Evolutionary conservation across 2,329 filamentous ascomycete genomes (phyloP), one percentile per base, ranked within the genome.

Genomic region (Fusarium sacchari): DNA sequence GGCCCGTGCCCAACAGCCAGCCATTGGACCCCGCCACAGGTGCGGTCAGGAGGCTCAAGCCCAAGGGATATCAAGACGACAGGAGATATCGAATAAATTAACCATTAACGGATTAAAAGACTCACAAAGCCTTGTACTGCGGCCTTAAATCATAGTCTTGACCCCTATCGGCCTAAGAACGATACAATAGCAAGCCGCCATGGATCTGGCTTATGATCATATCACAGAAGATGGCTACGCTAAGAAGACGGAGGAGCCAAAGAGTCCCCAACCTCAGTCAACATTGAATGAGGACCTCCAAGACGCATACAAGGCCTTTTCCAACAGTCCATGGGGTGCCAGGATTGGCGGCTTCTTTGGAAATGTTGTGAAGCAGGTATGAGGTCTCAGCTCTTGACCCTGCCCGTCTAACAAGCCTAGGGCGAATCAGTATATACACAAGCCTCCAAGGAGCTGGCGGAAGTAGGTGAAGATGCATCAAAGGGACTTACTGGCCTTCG

Each of bases 181-280:
- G 63, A 58, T 44, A 47, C 52, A 56, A 34, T 50, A 37, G 32
- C 52, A 58, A 56, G 55, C 50, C 70, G 60, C 73, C 74, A 98
- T 99, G 96, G 96, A 99, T 89, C 88, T 97, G 80, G 95, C 95
- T 49, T 99, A 98, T 88, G 96, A 99, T 80, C 95, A 97, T 83
- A 97, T 98, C 79, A 92, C 94, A 81, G 94, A 97, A 85, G 92
- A 96, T 81, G 89, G 90, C 58, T 88, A 94, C 71, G 86, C 89
- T 43, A 88, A 90, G 77, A 77, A 78, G 67, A 73, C 71, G 28
- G 86, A 91, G 70, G 84, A 87, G 72, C 62, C 78, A 42, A 83
- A 85, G 47, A 83, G 85, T 47, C 82, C 85, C 55, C 80, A 84
- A 60, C 78, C 82, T 57, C 83, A 86, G 73, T 81, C 84, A 63